Evolutionary conservation across 164 flowering plant species (phyloP).

Genomic region (Annona squamosa): DNA sequence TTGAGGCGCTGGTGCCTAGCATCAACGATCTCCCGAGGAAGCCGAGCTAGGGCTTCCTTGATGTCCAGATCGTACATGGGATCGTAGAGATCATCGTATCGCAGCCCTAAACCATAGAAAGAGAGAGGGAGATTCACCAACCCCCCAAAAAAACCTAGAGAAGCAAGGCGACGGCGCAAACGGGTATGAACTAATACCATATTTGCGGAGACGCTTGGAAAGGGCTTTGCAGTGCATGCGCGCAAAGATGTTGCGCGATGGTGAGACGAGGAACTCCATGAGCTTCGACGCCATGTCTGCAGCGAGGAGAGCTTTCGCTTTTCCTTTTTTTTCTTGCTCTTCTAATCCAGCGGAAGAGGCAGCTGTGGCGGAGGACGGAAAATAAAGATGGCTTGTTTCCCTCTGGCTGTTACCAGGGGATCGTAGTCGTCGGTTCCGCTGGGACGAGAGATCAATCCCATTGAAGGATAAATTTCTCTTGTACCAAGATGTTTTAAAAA

Average conservation of each 20-base stretch:
- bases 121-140: not conserved
- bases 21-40: slow-evolving; percentile 83
- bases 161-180: not conserved
- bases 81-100: slow-evolving; percentile 87
- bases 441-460: too few relatives aligned
- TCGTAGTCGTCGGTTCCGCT: too few relatives aligned
- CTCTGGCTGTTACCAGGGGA: too few relatives aligned
- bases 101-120: slow-evolving; percentile 38
- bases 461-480: too few relatives aligned
- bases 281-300: slow-evolving; percentile 40
- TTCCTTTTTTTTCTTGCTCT: not conserved
- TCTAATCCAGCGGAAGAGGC: too few relatives aligned
- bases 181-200: slow-evolving; percentile 35
- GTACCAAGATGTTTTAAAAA: too few relatives aligned
- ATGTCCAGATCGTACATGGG: slow-evolving; percentile 74
- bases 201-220: slow-evolving; percentile 60
- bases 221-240: slow-evolving; percentile 58
- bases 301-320: not conserved
- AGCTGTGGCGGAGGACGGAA: too few relatives aligned
- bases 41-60: slow-evolving; percentile 76
- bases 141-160: slow-evolving; percentile 4
- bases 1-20: slow-evolving; percentile 90
- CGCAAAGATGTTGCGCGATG: slow-evolving; percentile 67
- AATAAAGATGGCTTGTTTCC: too few relatives aligned
- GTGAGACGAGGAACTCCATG: slow-evolving; percentile 37